A percentile compares a stretch with the other conserved stretches of the same genome.
These are phyloP conservation scores for Hortiboletus flavorubellus DNA, from an alignment of 768 basidiomycete species.

Conservation along the genomic window DNA sequence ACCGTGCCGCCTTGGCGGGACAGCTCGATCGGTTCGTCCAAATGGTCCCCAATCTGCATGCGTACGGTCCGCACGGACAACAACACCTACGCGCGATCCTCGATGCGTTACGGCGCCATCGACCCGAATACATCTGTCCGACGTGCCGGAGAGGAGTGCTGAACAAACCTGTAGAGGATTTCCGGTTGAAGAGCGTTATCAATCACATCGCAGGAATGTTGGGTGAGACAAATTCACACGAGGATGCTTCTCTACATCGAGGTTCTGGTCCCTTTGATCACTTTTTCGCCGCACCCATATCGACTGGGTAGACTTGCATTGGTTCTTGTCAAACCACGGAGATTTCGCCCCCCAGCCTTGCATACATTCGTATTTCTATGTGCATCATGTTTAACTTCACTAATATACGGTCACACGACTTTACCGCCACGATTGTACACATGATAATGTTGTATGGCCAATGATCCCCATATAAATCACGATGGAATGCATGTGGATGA, in stretches of 20 bases:
- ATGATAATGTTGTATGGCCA: too few relatives aligned
- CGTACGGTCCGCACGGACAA: constrained; percentile 14
- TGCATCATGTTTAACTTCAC: not conserved
- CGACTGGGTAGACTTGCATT: not conserved
- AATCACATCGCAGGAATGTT: constrained; percentile 45
- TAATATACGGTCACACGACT: too few relatives aligned
- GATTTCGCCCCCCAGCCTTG: not conserved
- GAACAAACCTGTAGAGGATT: constrained; percentile 56
- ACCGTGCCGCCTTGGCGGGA: constrained; percentile 19
- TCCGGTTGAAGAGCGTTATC: constrained; percentile 56
- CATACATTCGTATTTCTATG: not conserved
- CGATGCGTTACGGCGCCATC: constrained; percentile 23
- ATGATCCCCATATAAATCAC: too few relatives aligned
- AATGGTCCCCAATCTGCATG: constrained; percentile 21
- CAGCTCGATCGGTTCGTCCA: constrained; percentile 21
- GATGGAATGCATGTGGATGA: too few relatives aligned
- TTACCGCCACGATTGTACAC: too few relatives aligned
- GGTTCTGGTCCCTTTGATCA: constrained; percentile 41
- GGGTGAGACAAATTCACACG: constrained; percentile 45
- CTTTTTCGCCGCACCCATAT: constrained; percentile 37
- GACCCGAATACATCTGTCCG: constrained; percentile 64
- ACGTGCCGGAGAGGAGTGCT: constrained; percentile 54
- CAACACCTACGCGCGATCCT: constrained; percentile 19
- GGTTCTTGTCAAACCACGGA: not conserved
- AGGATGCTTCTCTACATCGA: not conserved